Percentiles rank a stretch among this genome's conserved stretches.
Conservation (phyloP, 352 stramenopile species). For the Pythium rishiriense region DNA sequence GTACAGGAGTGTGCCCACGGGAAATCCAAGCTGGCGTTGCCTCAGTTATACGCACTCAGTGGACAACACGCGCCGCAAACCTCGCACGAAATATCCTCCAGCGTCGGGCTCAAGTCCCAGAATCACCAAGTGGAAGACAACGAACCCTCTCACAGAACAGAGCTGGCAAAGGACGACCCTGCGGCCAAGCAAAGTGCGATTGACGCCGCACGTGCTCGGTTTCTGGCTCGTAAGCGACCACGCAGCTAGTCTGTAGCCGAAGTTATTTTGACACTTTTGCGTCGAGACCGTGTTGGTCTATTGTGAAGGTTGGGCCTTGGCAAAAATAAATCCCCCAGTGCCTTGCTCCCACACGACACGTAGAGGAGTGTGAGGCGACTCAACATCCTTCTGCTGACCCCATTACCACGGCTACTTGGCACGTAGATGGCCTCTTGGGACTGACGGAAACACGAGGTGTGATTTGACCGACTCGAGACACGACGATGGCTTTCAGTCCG, state of each 20-base stretch:
- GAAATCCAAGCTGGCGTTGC: slow-evolving; percentile 32
- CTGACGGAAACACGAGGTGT: not conserved
- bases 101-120: not conserved
- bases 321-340: not conserved
- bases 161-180: not conserved
- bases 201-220: slow-evolving; percentile 27
- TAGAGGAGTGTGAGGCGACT: not conserved
- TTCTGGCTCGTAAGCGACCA: slow-evolving; percentile 27
- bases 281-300: not conserved
- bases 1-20: slow-evolving; percentile 41
- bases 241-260: not conserved
- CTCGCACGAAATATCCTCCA: not conserved
- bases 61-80: slow-evolving; percentile 29
- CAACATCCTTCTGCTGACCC: not conserved
- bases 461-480: not conserved
- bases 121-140: not conserved
- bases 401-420: too few species aligned
- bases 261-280: slow-evolving; percentile 3
- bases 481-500: slow-evolving; percentile 69
- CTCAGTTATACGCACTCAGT: slow-evolving; percentile 53
- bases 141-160: not conserved
- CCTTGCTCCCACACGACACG: not conserved
- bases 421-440: not conserved
- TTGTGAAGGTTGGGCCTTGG: not conserved
- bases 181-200: slow-evolving; percentile 10